Base-by-base conservation (phyloP, 2,329 filamentous ascomycete species). In the Arthrobotrys sphaeroides region DNA sequence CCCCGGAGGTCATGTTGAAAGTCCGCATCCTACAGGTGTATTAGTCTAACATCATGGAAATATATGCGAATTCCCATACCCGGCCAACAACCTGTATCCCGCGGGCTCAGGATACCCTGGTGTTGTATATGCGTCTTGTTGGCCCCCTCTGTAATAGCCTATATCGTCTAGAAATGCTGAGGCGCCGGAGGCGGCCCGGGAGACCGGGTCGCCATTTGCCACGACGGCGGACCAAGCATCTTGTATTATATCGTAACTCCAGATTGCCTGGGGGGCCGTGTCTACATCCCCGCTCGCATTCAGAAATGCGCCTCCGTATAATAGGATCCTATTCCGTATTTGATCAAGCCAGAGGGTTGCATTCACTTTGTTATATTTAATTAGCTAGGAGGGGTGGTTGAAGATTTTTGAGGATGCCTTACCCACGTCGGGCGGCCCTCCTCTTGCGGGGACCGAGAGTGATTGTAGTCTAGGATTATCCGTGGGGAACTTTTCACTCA, bases 301-400 rank as follows among this genome's bases (percentile, higher is more conserved):
- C 20, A 38, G 31, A 16, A 69, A 75, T 18, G 62, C 47, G 6
- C 72, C 72, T 7, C 72, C 72, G 22, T 75, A 75, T 10, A 75
- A 55, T 13, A 75, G 20, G 12, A 75, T 51, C 24, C 57, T 68
- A 36, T 43, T 59, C 9, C 64, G 43, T 20, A 64, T 33, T 42
- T 65, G 6, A 26, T 75, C 72, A 1, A 43, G 55, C 72, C 64
- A 75, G 9, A 75, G 33, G 7, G 72, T 69, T 51, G 72, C 72
- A 53, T 75, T 75, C 5, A 31, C 72, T 75, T 12, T 22, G 13
- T 42, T 1, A 16, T 47, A 0, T 26, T 43, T 28, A 13, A 7
- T 22, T 38, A 55, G 31, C 9, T 38, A 7, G 9, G 1, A n/a
- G 3, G n/a, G 3, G 12, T 43, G 33, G 20, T 26, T 13, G 1